These are phyloP conservation scores for Aspergillus bertholletiae DNA, from an alignment of 495 filamentous ascomycete genomes.

Conservation along the genomic window DNA sequence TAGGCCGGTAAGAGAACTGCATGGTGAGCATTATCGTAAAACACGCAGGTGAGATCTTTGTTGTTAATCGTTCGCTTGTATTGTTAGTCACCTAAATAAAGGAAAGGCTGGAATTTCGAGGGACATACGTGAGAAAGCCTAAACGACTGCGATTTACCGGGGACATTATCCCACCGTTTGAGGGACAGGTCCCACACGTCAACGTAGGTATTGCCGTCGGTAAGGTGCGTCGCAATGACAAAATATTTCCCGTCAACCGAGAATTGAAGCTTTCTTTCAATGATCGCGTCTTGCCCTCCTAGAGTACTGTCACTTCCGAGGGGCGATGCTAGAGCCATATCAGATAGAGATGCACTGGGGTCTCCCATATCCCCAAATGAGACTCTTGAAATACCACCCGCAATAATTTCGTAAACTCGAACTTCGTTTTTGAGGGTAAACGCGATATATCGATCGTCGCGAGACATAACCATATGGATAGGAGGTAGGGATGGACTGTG, in stretches of 20 bases:
- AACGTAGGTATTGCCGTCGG: constrained; percentile 16
- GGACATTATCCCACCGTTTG: constrained; percentile 15
- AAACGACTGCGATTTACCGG: constrained; percentile 17
- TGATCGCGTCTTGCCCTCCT: constrained; percentile 7
- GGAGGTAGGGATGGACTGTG: constrained; percentile 8
- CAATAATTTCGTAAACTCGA: constrained; percentile 18
- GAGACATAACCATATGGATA: constrained; percentile 24
- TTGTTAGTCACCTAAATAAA: not conserved
- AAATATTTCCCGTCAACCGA: constrained; percentile 19
- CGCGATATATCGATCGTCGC: constrained; percentile 23
- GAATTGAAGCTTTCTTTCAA: constrained; percentile 21
- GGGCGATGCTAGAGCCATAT: constrained; percentile 1
- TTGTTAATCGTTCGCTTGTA: constrained; percentile 19
- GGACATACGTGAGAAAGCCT: constrained; percentile 21
- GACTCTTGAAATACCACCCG: constrained; percentile 13
- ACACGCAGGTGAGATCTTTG: constrained; percentile 19
- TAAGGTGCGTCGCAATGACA: constrained; percentile 21
- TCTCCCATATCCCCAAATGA: constrained; percentile 8
- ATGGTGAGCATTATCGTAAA: constrained; percentile 20
- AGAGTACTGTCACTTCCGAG: not conserved
- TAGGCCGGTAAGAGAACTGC: constrained; percentile 21
- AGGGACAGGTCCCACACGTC: constrained; percentile 23
- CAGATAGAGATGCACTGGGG: not conserved
- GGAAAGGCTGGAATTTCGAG: not conserved
- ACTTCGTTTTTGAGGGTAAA: constrained; percentile 22